phyloP scores from a whole-genome alignment of 345 rosid genomes.

The Gynandropsis gynandra region DNA sequence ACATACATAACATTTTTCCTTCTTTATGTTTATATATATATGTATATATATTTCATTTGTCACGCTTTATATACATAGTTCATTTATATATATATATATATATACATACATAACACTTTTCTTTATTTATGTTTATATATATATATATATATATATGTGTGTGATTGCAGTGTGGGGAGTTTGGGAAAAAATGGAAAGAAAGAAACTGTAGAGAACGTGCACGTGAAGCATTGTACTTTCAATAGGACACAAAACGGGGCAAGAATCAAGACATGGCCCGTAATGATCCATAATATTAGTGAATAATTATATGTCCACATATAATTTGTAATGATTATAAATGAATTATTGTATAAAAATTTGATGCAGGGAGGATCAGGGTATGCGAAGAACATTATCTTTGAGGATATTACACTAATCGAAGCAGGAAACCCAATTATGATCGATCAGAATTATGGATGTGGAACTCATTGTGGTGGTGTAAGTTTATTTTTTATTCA shows the following conservation, averaged over 20 bases:
- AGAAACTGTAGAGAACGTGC: constrained; percentile 11
- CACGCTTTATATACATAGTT: background rate
- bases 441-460: constrained; percentile 10
- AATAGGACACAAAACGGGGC: constrained; percentile 28
- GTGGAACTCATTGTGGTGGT: background rate
- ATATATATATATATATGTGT: background rate
- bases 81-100: background rate
- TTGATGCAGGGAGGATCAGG: constrained; percentile 16
- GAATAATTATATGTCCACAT: background rate
- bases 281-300: background rate
- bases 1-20: background rate
- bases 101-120: background rate
- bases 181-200: constrained; percentile 13
- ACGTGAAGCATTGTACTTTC: constrained; percentile 17
- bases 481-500: too few species aligned
- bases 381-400: constrained; percentile 4
- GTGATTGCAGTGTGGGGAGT: constrained; percentile 21
- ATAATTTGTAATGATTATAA: background rate
- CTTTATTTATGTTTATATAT: too few species aligned
- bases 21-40: too few species aligned
- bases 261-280: constrained; percentile 40
- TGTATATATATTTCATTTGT: background rate
- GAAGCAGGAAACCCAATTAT: background rate
- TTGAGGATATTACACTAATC: constrained; percentile 4
- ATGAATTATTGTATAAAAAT: background rate